Conservation (phyloP, 2,329 filamentous ascomycete species). For the Alternaria triticina region DNA sequence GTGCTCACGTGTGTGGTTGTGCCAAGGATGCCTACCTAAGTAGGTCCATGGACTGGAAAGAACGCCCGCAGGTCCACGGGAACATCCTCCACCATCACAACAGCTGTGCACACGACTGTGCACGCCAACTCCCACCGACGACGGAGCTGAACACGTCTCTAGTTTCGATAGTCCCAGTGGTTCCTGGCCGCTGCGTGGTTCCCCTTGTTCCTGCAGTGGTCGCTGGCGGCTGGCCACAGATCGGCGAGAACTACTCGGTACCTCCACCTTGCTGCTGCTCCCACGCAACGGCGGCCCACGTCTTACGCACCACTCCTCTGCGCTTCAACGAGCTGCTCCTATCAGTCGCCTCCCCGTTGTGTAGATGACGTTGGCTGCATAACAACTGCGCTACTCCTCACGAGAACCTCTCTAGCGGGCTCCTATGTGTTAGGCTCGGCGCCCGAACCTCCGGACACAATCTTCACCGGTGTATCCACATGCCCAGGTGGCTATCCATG, state of each 20-base stretch:
- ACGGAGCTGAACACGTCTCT: neutral
- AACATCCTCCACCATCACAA: neutral
- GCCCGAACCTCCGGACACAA: constrained; percentile 6
- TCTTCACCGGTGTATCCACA: constrained; percentile 13
- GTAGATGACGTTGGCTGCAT: constrained; percentile 6
- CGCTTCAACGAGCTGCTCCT: neutral
- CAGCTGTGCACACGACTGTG: neutral
- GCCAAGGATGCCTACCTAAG: neutral
- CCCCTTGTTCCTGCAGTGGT: constrained; percentile 23
- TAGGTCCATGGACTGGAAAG: neutral
- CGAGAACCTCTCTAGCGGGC: neutral
- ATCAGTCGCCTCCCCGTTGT: neutral
- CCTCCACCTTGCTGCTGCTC: constrained; percentile 16
- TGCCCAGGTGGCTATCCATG: constrained; percentile 12
- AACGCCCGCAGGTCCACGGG: neutral
- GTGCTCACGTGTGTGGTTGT: neutral
- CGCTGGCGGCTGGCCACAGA: constrained; percentile 18
- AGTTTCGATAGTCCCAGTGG: neutral
- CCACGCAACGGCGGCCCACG: constrained; percentile 15
- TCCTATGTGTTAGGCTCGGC: neutral
- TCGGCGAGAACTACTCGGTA: constrained; percentile 20
- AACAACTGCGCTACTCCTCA: constrained; percentile 4
- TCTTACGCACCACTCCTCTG: constrained; percentile 12
- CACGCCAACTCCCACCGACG: neutral
- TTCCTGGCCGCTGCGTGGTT: constrained; percentile 2